Conservation (phyloP, 225 moss, liverwort and hornwort genomes). For the Straminergon stramineum region DNA sequence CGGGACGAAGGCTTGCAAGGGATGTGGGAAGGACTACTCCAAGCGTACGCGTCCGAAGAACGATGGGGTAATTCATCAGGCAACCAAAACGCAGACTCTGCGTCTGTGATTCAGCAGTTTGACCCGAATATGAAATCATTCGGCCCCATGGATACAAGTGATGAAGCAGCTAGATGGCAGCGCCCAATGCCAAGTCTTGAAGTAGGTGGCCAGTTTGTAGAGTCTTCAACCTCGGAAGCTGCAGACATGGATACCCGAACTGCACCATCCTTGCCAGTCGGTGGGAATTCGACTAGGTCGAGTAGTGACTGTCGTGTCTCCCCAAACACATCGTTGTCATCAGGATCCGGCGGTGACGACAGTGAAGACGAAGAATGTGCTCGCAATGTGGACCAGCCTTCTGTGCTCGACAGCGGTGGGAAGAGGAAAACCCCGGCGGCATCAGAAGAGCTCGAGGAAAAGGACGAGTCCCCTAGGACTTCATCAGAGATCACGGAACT, state of each 20-base stretch:
- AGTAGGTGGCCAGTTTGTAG: background rate
- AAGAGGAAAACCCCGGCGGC: constrained; percentile 28
- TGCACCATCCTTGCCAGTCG: background rate
- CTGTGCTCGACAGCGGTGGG: constrained; percentile 3
- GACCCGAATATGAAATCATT: background rate
- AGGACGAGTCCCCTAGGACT: background rate
- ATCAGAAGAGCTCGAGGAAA: constrained; percentile 10
- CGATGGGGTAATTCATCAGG: background rate
- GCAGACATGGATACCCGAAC: constrained; percentile 5
- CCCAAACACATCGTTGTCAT: constrained; percentile 26
- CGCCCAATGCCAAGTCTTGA: background rate
- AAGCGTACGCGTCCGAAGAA: constrained; percentile 10
- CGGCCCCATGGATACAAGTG: background rate
- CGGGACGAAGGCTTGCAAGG: constrained; percentile 17
- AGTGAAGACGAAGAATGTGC: constrained; percentile 17
- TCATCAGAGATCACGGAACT: constrained; percentile 1
- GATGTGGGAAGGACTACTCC: constrained; percentile 11
- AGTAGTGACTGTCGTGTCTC: constrained; percentile 6
- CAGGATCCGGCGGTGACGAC: constrained; percentile 22
- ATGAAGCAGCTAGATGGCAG: constrained; percentile 11
- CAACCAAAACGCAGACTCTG: background rate
- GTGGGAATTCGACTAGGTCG: background rate
- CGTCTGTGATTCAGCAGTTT: background rate
- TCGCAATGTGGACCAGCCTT: background rate
- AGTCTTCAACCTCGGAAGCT: constrained; percentile 1